Percentiles rank a stretch among this genome's conserved stretches.
phyloP scores from a whole-genome alignment of 805 yeast genomes.

The Candida multigemmis region DNA sequence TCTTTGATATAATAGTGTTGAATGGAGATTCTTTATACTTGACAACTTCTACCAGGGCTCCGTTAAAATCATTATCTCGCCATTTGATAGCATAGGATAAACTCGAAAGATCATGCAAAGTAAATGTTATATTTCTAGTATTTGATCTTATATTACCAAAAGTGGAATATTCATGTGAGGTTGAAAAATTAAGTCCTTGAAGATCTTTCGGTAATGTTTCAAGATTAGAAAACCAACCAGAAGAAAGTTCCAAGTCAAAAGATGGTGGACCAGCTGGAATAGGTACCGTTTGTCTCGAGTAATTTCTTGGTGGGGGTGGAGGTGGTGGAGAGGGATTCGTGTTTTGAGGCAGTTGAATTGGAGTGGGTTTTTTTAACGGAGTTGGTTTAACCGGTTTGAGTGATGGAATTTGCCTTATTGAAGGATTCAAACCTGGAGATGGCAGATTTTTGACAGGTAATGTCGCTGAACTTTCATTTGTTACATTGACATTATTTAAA shows the following conservation, averaged over 20 bases:
- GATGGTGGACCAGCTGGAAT: constrained; percentile 18
- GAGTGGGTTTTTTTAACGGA: constrained; percentile 1
- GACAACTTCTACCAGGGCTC: constrained; percentile 17
- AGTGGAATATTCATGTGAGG: constrained; percentile 9
- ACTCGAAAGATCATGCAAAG: constrained; percentile 35
- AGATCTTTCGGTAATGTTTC: constrained; percentile 28
- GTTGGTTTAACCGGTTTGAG: constrained; percentile 4
- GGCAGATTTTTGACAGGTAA: no score
- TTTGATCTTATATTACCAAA: constrained; percentile 4
- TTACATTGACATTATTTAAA: no score
- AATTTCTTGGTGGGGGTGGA: constrained; percentile 21
- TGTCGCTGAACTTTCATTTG: no score
- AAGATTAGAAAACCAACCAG: constrained; percentile 38
- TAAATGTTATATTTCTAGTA: constrained; percentile 21
- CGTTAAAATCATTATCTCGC: constrained; percentile 15
- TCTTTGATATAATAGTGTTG: constrained; percentile 16
- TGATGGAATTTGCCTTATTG: constrained; percentile 3
- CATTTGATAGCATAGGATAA: constrained; percentile 27
- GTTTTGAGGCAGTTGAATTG: constrained; percentile 3
- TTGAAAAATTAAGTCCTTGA: constrained; percentile 22
- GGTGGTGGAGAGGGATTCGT: constrained; percentile 11
- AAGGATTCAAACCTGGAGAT: background rate
- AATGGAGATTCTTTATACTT: constrained; percentile 37
- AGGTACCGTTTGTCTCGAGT: constrained; percentile 6
- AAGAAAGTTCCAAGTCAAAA: constrained; percentile 31